These are phyloP conservation scores for Gossypioides kirkii DNA, from an alignment of 345 rosid genomes.

Conservation along the genomic window DNA sequence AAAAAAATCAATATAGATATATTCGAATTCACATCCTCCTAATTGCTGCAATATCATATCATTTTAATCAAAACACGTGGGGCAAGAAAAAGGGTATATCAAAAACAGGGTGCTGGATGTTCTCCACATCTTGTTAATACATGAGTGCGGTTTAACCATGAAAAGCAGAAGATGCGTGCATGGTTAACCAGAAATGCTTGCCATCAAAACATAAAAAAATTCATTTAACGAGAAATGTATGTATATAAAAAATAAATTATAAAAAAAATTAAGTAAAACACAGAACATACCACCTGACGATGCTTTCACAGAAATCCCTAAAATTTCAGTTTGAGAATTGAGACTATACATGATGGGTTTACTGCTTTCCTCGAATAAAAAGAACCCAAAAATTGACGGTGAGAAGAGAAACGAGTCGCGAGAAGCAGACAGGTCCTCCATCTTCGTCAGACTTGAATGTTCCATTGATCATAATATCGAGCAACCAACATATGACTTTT, in stretches of 20 bases:
- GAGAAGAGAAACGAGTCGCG: background rate
- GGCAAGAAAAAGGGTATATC: too few species aligned
- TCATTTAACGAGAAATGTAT: conserved; percentile 12
- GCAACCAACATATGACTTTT: conserved; percentile 13
- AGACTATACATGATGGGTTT: conserved; percentile 27
- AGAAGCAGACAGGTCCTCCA: conserved; percentile 3
- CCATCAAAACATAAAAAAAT: background rate
- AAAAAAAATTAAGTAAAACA: conserved; percentile 18
- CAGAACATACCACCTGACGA: conserved; percentile 18
- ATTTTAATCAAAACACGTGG: too few species aligned
- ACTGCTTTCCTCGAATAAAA: conserved; percentile 4
- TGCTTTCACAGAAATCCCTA: conserved; percentile 28
- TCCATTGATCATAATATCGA: conserved; percentile 9
- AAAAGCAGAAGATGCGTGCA: conserved; percentile 3
- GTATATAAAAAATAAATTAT: conserved; percentile 10
- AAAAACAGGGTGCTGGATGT: background rate
- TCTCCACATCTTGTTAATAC: conserved; percentile 16
- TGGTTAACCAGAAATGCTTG: conserved; percentile 17
- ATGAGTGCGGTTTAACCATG: conserved; percentile 11
- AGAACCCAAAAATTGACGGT: background rate
- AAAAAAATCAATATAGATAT: too few species aligned
- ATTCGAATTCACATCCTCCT: too few species aligned
- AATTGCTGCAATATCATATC: too few species aligned
- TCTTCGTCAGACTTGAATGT: background rate
- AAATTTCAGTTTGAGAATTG: conserved; percentile 28